Conservation (phyloP, 2,329 filamentous ascomycete species). For the Beauveria sp. region DNA sequence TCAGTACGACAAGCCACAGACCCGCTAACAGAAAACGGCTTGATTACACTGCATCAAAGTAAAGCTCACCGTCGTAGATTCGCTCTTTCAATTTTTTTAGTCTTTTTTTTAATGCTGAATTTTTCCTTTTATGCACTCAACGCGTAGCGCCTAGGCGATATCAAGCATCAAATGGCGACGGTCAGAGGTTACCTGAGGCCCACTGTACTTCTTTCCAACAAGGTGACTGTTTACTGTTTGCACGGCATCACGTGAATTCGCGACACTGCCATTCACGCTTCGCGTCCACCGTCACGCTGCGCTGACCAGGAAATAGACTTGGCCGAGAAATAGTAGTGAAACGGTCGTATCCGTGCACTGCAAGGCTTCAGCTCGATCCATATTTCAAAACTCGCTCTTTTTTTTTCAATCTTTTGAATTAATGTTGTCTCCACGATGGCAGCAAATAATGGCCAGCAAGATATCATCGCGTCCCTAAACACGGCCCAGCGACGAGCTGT, state of each 20-base stretch:
- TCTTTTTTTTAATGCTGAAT: too few species aligned
- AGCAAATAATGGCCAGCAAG: slow-evolving; percentile 14
- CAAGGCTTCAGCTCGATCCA: not conserved
- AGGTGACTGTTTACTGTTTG: not conserved
- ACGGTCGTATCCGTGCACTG: not conserved
- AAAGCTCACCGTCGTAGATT: too few species aligned
- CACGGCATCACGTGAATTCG: not conserved
- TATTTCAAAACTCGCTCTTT: not conserved
- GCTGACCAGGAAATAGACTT: not conserved
- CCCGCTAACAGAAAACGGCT: not conserved
- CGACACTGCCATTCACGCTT: not conserved
- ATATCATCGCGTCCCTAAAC: slow-evolving; percentile 44
- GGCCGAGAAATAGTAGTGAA: not conserved
- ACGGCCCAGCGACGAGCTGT: slow-evolving; percentile 48
- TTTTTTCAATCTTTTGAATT: not conserved
- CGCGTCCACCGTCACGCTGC: not conserved
- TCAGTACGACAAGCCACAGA: not conserved
- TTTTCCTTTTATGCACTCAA: too few species aligned
- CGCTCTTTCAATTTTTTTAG: too few species aligned
- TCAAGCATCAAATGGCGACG: too few species aligned
- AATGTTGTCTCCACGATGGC: not conserved
- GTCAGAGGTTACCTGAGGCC: too few species aligned
- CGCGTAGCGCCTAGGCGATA: not conserved
- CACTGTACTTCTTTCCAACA: not conserved
- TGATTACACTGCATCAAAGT: too few species aligned